phyloP scores from a whole-genome alignment of 2,329 filamentous ascomycete species.

The Aureobasidium vineae region DNA sequence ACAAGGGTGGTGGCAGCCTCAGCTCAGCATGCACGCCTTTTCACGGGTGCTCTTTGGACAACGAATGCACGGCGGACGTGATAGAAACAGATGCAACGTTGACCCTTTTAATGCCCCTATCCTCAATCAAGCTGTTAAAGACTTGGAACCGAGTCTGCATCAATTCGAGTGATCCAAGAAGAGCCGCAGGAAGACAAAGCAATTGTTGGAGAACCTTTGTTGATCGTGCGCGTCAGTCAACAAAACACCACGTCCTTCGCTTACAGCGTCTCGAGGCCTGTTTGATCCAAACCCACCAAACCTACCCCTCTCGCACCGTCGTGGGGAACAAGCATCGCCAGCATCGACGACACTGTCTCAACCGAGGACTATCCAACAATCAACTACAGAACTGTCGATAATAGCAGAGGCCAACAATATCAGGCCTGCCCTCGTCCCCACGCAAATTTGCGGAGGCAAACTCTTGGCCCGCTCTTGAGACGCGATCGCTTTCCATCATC shows the following conservation, averaged over 20 bases:
- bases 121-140: constrained; percentile 14
- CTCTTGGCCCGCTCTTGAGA: constrained; percentile 20
- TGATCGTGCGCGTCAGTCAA: constrained; percentile 21
- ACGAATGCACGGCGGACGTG: constrained; percentile 12
- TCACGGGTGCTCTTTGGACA: constrained; percentile 7
- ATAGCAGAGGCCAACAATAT: neutral
- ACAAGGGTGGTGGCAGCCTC: constrained; percentile 3
- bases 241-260: constrained; percentile 22
- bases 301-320: neutral
- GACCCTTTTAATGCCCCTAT: constrained; percentile 19
- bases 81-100: constrained; percentile 22
- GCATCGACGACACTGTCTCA: neutral
- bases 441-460: constrained; percentile 25
- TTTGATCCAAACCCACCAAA: neutral
- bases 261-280: constrained; percentile 4
- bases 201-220: constrained; percentile 14
- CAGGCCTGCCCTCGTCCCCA: neutral
- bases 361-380: neutral
- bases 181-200: constrained; percentile 13
- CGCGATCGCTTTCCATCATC: constrained; percentile 12
- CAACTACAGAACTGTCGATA: neutral
- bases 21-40: constrained; percentile 17
- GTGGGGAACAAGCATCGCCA: neutral
- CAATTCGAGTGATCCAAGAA: neutral
- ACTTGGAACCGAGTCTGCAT: neutral